These are phyloP conservation scores for Cyamopsis tetragonoloba DNA, from an alignment of 306 rosid species.

Conservation along the genomic window DNA sequence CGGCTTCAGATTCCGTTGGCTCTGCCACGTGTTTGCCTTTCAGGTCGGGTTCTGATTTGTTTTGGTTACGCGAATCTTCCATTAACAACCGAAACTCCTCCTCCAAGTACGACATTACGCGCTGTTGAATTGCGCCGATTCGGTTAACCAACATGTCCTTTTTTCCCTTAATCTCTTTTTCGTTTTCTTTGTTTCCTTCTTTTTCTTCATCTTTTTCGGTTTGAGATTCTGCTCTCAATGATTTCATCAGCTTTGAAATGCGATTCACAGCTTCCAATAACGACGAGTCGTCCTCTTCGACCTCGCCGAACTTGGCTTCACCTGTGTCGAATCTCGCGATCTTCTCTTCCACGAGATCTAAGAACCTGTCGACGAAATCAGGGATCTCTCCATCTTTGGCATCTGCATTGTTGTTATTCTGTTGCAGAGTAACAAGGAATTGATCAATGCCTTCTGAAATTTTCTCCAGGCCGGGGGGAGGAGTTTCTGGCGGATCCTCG, in stretches of 20 bases:
- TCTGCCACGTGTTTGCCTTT: constrained; percentile 34
- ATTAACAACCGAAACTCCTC: constrained; percentile 48
- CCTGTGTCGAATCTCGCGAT: constrained; percentile 22
- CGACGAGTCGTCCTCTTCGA: constrained; percentile 27
- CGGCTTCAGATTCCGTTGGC: constrained; percentile 31
- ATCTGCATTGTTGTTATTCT: not conserved
- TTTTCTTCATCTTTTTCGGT: not conserved
- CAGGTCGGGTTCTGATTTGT: constrained; percentile 9
- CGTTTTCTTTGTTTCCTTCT: not conserved
- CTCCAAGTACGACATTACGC: constrained; percentile 56
- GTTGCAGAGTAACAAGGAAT: constrained; percentile 20
- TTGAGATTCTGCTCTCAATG: not conserved
- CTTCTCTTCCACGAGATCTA: constrained; percentile 48
- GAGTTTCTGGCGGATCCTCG: constrained; percentile 10
- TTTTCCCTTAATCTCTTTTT: not conserved
- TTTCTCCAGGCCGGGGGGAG: constrained; percentile 28
- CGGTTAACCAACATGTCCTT: constrained; percentile 40
- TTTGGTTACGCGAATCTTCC: constrained; percentile 33
- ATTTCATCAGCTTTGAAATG: constrained; percentile 34
- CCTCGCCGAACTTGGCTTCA: constrained; percentile 29
- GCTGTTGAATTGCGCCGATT: constrained; percentile 41
- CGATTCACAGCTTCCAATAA: constrained; percentile 46
- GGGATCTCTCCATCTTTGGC: constrained; percentile 26
- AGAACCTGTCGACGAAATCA: constrained; percentile 32
- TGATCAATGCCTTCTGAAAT: constrained; percentile 38